A percentile compares a stretch with the other conserved stretches of the same genome.
Evolutionary conservation across 768 basidiomycete species (phyloP).

Genomic region (Termitomyces heimii): DNA sequence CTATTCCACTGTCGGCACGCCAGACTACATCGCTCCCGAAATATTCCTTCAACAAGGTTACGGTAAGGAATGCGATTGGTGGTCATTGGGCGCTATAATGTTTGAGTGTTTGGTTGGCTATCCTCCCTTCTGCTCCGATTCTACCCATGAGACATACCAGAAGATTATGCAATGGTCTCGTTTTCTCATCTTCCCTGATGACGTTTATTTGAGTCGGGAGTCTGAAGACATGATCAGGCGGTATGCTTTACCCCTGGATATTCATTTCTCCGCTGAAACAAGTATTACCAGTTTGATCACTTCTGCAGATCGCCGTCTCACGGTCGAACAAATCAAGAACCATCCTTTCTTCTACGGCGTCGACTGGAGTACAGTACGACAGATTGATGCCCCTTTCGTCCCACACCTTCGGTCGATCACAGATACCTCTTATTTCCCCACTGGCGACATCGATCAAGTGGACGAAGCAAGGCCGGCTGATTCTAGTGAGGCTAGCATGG

Average conservation of each 20-base stretch:
- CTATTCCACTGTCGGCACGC: conserved; percentile 96
- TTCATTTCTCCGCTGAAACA: neutral
- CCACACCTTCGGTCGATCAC: conserved; percentile 90
- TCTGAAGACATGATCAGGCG: conserved; percentile 84
- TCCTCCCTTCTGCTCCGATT: conserved; percentile 93
- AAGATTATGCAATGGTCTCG: conserved; percentile 95
- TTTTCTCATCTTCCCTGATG: conserved; percentile 86
- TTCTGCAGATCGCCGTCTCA: conserved; percentile 72
- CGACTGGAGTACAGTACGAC: conserved; percentile 83
- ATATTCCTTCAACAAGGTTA: conserved; percentile 98
- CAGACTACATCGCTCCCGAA: conserved; percentile 95
- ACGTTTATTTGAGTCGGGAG: conserved; percentile 88
- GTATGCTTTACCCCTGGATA: conserved; percentile 33
- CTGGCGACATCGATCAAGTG: conserved; percentile 84
- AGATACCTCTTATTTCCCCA: conserved; percentile 98
- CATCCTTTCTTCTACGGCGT: conserved; percentile 97
- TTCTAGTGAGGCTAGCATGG: conserved; percentile 40
- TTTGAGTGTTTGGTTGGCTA: conserved; percentile 98
- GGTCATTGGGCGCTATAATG: conserved; percentile 98
- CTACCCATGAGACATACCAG: conserved; percentile 95
- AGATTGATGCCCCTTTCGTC: conserved; percentile 94
- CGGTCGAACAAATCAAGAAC: conserved; percentile 80
- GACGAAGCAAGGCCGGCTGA: conserved; percentile 39
- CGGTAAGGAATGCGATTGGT: conserved; percentile 98
- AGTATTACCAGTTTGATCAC: conserved; percentile 62